Base-by-base conservation (phyloP, 495 filamentous ascomycete species). In the Aspergillus panamensis region DNA sequence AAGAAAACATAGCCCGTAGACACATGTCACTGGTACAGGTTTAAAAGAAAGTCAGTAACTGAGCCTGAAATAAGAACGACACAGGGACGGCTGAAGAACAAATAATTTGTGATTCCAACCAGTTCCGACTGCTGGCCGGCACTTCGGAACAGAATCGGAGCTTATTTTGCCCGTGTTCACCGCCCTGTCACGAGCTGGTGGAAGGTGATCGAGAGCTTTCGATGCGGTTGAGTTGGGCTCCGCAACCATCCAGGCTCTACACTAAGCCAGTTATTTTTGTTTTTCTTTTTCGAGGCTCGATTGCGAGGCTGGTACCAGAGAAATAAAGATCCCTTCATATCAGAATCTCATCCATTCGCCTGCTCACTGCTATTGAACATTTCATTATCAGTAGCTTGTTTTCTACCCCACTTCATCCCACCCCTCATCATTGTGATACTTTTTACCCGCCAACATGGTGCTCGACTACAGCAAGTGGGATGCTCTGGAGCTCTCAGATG, bases 401-500 rank as follows among this genome's bases (percentile, higher is more conserved):
- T 47, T 53, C 13, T 61, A 37, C 60, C 58, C 61, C 58, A 49
- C 49, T 53, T 43, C 60, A 45, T 21, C 63, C 59, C 59, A 63
- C 66, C 61, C 68, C 64, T 65, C 66, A 39, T 58, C 16, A 13
- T 44, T 25, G 19, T 25, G 21, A 42, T 31, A 57, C 33, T 33
- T 44, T 62, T 40, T 43, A 48, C 13, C 13, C 32, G 30, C 52
- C 73, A 83, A 72, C 21, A 96, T 96, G 92, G 88, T 89, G 53
- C 79, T 97, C 29, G 87, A 97, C 70, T 97, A 97, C 78, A 94
- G 90, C 82, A 96, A 96, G 76, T 97, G 92, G 91, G 92, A 96
- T 69, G 83, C 86, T 44, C 80, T 98, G 65, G 94, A 98, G 83
- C 85, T 98, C 64, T 95, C 90, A 61, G 94, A 98, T 72, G 94